A percentile compares a stretch with the other conserved stretches of the same genome.
Conservation (phyloP, 2,329 filamentous ascomycete species). For the Ceratocystis papillata region DNA sequence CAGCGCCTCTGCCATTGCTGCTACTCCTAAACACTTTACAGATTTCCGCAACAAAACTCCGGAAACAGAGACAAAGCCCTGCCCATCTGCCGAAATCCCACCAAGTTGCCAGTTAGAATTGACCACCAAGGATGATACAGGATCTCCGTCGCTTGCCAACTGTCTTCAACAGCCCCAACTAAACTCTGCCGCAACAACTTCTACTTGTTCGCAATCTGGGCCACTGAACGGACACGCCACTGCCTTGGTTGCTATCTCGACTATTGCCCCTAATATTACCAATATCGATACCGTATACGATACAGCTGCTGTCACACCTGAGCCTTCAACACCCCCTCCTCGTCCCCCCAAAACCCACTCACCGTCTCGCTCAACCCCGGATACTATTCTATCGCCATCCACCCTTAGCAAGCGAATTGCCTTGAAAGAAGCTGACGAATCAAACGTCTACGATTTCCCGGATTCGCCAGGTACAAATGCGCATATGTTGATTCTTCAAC, state of each 20-base stretch:
- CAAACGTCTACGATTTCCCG: conserved; percentile 20
- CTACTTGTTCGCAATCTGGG: not conserved
- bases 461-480: conserved; percentile 21
- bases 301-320: not conserved
- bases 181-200: not conserved
- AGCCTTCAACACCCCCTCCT: conserved; percentile 15
- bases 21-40: not conserved
- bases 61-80: not conserved
- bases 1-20: not conserved
- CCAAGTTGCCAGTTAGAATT: not conserved
- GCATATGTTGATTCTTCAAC: conserved; percentile 8
- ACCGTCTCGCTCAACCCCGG: not conserved
- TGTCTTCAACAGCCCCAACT: not conserved
- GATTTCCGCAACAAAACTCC: not conserved
- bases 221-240: not conserved
- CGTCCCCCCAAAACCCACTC: not conserved
- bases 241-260: not conserved
- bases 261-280: not conserved
- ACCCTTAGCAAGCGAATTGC: not conserved
- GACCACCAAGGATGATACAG: not conserved
- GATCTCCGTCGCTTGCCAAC: not conserved
- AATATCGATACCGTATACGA: not conserved
- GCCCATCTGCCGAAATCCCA: not conserved
- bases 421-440: conserved; percentile 2
- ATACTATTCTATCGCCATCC: conserved; percentile 8